phyloP scores from a whole-genome alignment of 208 protist species.

The Naegleria fowleri region DNA sequence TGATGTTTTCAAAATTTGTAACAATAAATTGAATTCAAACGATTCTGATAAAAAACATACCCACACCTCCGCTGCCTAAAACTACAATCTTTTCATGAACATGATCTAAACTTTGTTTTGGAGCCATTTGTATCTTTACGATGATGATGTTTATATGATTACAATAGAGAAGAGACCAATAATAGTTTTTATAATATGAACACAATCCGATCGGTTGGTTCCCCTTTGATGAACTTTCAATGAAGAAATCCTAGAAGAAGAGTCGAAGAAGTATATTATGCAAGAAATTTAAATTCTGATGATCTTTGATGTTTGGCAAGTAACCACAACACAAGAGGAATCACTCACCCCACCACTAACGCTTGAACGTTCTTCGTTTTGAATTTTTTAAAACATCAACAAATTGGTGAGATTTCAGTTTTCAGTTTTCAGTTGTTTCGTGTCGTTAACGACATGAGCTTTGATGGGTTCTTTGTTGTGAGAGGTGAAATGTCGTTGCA shows the following conservation, averaged over 20 bases:
- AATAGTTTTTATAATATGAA: neutral
- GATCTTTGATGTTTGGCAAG: too few relatives aligned
- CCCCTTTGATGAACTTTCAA: too few relatives aligned
- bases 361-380: too few relatives aligned
- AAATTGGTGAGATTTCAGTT: neutral
- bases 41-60: neutral
- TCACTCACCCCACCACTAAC: too few relatives aligned
- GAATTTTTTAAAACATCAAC: neutral
- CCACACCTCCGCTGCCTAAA: constrained; percentile 15
- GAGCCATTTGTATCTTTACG: neutral
- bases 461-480: neutral
- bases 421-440: too few relatives aligned
- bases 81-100: constrained; percentile 18
- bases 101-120: neutral
- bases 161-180: neutral
- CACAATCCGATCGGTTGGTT: neutral
- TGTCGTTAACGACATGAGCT: too few relatives aligned
- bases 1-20: neutral
- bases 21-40: neutral
- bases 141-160: neutral
- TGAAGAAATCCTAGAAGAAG: too few relatives aligned
- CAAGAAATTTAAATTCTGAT: too few relatives aligned
- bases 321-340: too few relatives aligned
- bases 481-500: too few relatives aligned
- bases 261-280: too few relatives aligned